A percentile compares a stretch with the other conserved stretches of the same genome.
Conservation (phyloP, 352 stramenopile species). For the Achlya hypogyna region DNA sequence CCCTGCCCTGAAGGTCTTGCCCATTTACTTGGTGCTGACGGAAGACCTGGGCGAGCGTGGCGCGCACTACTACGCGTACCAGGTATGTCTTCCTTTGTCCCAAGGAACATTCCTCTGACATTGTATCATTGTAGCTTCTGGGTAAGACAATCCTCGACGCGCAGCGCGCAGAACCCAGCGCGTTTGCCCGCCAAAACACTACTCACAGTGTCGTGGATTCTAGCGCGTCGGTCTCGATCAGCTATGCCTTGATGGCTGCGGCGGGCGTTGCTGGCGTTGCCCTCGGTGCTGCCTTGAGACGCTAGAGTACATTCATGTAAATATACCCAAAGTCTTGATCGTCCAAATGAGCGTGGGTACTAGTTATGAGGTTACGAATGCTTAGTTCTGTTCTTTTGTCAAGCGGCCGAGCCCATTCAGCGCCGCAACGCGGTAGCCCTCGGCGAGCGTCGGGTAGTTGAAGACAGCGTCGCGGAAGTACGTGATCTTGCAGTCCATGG, state of each 20-base stretch:
- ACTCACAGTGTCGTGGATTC: constrained; percentile 3
- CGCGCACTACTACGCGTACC: constrained; percentile 82
- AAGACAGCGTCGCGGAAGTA: constrained; percentile 89
- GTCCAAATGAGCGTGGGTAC: neutral
- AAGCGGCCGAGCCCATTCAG: constrained; percentile 49
- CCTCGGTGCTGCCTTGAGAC: neutral
- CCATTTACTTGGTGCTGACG: constrained; percentile 85
- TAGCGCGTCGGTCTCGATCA: neutral
- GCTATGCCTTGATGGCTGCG: constrained; percentile 1
- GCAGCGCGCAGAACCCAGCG: neutral
- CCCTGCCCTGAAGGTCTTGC: constrained; percentile 56
- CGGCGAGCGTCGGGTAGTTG: constrained; percentile 87
- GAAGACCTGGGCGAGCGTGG: constrained; percentile 85
- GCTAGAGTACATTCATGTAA: no score
- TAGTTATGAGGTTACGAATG: neutral
- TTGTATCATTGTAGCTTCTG: neutral
- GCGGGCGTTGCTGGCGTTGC: neutral
- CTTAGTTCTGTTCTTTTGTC: constrained; percentile 4
- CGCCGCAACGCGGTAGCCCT: constrained; percentile 74
- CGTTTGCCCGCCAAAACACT: neutral
- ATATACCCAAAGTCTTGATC: no score
- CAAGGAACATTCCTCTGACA: neutral
- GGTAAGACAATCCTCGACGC: constrained; percentile 1
- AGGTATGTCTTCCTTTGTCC: constrained; percentile 28
- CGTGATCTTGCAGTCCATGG: constrained; percentile 70